Evolutionary conservation across 2,329 filamentous ascomycete species (phyloP).

Genomic region (Colletotrichum aenigma): DNA sequence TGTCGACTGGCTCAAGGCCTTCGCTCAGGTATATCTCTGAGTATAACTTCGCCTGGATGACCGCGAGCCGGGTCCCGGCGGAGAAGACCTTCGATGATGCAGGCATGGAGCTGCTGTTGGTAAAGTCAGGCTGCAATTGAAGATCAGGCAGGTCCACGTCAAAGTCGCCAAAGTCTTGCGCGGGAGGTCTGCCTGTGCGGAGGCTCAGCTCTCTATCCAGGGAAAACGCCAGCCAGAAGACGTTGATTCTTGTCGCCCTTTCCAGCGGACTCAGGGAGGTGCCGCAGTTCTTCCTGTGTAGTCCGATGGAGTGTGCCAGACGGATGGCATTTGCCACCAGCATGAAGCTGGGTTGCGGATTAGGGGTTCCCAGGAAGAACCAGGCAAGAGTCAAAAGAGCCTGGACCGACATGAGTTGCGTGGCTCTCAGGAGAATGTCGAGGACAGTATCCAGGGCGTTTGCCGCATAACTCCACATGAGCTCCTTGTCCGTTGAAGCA

Average conservation of each 20-base stretch:
- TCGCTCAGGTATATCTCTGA: neutral
- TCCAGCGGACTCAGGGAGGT: neutral
- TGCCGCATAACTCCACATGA: neutral
- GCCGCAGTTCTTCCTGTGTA: neutral
- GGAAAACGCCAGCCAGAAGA: neutral
- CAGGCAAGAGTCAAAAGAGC: neutral
- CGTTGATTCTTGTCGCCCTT: neutral
- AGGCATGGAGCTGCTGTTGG: fast-evolving
- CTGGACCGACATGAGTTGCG: neutral
- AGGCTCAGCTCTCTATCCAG: neutral
- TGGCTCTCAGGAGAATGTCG: neutral
- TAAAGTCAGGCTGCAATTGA: neutral
- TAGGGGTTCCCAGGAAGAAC: neutral
- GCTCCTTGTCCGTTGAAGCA: neutral
- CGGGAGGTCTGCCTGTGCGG: neutral
- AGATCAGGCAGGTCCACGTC: neutral
- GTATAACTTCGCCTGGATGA: neutral
- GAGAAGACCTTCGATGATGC: neutral
- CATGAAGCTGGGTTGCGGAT: neutral
- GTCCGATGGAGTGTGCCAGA: neutral
- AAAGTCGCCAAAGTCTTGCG: neutral
- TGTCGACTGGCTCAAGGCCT: fast-evolving
- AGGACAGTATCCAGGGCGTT: neutral
- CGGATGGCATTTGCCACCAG: neutral
- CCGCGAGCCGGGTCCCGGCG: neutral